Evolutionary conservation across 345 rosid species (phyloP).

Genomic region (Toxicodendron radicans): DNA sequence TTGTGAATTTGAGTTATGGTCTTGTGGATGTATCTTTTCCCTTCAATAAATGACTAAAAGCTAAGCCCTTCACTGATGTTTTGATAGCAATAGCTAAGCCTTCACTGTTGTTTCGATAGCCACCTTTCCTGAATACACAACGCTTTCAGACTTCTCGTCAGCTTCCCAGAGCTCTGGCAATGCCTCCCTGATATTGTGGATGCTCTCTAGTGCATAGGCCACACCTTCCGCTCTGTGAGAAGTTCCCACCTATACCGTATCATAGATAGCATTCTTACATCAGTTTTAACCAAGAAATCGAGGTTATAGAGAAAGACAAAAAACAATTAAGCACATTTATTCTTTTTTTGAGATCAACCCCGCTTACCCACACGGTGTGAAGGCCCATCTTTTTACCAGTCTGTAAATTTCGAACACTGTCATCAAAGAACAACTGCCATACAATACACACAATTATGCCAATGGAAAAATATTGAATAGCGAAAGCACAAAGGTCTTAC

Average conservation of each 20-base stretch:
- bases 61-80: constrained; percentile 34
- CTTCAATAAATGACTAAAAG: not conserved
- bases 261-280: not conserved
- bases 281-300: not conserved
- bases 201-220: constrained; percentile 80
- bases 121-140: constrained; percentile 42
- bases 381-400: constrained; percentile 74
- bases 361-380: constrained; percentile 76
- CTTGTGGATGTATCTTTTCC: too few relatives aligned
- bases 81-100: constrained; percentile 36
- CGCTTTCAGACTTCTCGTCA: constrained; percentile 49
- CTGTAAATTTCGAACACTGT: constrained; percentile 76
- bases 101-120: constrained; percentile 65
- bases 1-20: too few relatives aligned
- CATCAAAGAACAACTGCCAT: constrained; percentile 86
- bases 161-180: constrained; percentile 84
- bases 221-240: constrained; percentile 62
- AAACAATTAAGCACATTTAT: not conserved
- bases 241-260: constrained; percentile 56
- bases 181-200: constrained; percentile 88
- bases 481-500: too few relatives aligned
- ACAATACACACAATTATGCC: not conserved
- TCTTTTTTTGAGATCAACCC: not conserved
- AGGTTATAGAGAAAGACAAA: not conserved
- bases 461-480: not conserved